Base-by-base conservation (phyloP, 768 basidiomycete species). In the Agaricus bisporus region DNA sequence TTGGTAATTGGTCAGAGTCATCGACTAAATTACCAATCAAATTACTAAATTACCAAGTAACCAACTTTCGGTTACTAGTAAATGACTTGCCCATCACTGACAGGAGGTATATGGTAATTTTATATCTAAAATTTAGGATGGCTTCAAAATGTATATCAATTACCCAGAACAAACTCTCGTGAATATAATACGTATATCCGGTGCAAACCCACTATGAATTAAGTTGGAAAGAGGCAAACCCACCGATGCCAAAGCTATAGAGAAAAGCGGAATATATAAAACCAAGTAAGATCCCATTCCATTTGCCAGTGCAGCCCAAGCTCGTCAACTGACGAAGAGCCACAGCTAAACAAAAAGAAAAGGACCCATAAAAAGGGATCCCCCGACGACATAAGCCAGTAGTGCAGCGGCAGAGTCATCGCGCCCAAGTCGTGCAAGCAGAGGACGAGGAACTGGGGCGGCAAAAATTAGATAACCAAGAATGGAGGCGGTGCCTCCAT, bases 301-400 rank as follows among this genome's bases (percentile, higher is more conserved):
- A 39, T 53, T 53, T 53, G 51, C 36, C 37, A 2, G 51, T 17
- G 51, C n/a, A 35, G 37, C 5, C 8, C 14, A 15, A 32, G 6
- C 15, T 29, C 8, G 11, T 47, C 51, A 47, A 53, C n/a, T 47
- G 51, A 53, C 25, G n/a, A 45, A 4, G 25, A 9, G 17, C 44
- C 17, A 35, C 44, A 44, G 3, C 44, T 7, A 46, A 47, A 39
- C 51, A 53, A 53, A 53, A 20, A 66, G 67, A 64, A 64, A 62
- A 63, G 60, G 64, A 60, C 62, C 60, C 61, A 58, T 58, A 61
- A 60, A 61, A 59, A 60, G 62, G 60, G 58, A 70, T 81, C 81
- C 81, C 80, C 77, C 72, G 78, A 83, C 81, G 65, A 83, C 81
- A 61, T 81, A 75, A 77, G 79, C 80, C 75, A 51, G 59, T 72